Conservation (phyloP, 2,329 filamentous ascomycete genomes). For the Beauveria asiatica region DNA sequence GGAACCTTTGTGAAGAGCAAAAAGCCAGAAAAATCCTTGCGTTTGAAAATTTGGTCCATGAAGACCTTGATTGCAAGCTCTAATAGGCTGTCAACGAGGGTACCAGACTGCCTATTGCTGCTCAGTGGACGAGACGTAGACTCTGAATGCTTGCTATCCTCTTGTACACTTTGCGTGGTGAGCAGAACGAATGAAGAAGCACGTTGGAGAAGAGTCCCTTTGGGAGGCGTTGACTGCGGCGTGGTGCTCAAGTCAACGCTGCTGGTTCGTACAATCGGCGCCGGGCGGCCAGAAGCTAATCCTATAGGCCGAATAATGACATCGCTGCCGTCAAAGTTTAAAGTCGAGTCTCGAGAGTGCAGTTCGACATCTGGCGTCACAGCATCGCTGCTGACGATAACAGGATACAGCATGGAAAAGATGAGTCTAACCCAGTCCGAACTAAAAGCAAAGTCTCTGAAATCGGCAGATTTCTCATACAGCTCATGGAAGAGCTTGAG, state of each 20-base stretch:
- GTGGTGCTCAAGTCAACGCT: slow-evolving; percentile 43
- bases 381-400: slow-evolving; percentile 77
- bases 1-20: slow-evolving; percentile 80
- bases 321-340: slow-evolving; percentile 80
- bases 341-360: slow-evolving; percentile 68
- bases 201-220: slow-evolving; percentile 59
- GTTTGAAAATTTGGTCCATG: slow-evolving; percentile 71
- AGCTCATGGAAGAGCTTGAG: slow-evolving; percentile 73
- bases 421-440: slow-evolving; percentile 79
- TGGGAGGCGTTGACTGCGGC: slow-evolving; percentile 36
- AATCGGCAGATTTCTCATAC: slow-evolving; percentile 65
- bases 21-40: slow-evolving; percentile 88
- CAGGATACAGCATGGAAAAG: slow-evolving; percentile 73
- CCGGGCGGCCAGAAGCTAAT: slow-evolving; percentile 45
- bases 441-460: slow-evolving; percentile 71
- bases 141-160: slow-evolving; percentile 41
- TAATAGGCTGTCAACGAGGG: slow-evolving; percentile 66
- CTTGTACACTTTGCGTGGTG: slow-evolving; percentile 49
- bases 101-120: slow-evolving; percentile 31
- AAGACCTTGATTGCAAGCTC: slow-evolving; percentile 75
- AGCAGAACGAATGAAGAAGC: slow-evolving; percentile 89
- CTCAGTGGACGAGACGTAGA: slow-evolving; percentile 33
- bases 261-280: slow-evolving; percentile 67
- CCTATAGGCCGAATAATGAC: slow-evolving; percentile 71
- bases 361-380: slow-evolving; percentile 79